phyloP scores from a whole-genome alignment of 768 basidiomycete species.

The Phaffia tasmanica region DNA sequence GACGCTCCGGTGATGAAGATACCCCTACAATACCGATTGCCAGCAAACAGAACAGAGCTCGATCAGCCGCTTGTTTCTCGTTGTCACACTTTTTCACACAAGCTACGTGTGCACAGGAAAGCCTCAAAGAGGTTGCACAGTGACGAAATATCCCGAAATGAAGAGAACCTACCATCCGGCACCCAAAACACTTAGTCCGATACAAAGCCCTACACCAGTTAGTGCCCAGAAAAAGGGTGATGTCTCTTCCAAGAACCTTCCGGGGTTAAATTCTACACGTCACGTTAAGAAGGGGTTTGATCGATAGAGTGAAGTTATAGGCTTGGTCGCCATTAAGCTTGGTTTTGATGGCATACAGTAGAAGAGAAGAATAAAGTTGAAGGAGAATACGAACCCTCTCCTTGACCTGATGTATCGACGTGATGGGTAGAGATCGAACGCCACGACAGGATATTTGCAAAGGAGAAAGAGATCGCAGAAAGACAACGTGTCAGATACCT shows the following conservation, averaged over 20 bases:
- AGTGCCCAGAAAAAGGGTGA: slow-evolving; percentile 89
- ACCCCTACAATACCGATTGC: slow-evolving; percentile 52
- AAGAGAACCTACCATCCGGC: slow-evolving; percentile 73
- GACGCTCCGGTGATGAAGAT: slow-evolving; percentile 96
- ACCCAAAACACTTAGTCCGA: slow-evolving; percentile 83
- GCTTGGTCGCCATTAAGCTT: neutral
- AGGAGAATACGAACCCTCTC: slow-evolving; percentile 17
- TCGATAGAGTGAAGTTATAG: neutral
- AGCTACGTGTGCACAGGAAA: neutral
- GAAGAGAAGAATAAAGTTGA: neutral
- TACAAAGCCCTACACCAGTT: slow-evolving; percentile 80
- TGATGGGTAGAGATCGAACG: too few species aligned
- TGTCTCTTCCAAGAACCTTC: slow-evolving; percentile 83
- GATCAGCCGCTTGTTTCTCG: slow-evolving; percentile 1
- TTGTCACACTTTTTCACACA: neutral
- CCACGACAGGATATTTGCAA: too few species aligned
- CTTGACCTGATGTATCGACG: slow-evolving; percentile 22
- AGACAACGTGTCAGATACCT: too few species aligned
- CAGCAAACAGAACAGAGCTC: slow-evolving; percentile 9
- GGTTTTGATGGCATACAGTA: neutral
- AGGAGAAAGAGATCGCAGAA: too few species aligned
- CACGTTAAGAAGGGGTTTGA: slow-evolving; percentile 18
- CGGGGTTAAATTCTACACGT: slow-evolving; percentile 72
- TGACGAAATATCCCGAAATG: too few species aligned
- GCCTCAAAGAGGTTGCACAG: too few species aligned